phyloP scores from a whole-genome alignment of 371 early-diverging fungal genomes.

The Mucor piriformis region DNA sequence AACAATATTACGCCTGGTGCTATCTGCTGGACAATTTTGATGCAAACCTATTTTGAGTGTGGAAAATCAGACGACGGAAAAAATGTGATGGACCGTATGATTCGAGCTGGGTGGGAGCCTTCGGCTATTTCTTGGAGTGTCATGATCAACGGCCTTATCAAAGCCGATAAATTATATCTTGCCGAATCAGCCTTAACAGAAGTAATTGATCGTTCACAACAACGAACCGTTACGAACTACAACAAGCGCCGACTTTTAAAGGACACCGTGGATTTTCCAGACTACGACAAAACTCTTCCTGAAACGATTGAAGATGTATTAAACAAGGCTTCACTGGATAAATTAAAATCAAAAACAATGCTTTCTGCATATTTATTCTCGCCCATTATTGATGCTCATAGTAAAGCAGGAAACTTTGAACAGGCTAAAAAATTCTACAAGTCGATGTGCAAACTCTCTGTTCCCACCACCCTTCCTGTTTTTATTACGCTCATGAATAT shows the following conservation, averaged over 20 bases:
- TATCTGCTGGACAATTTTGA: constrained; percentile 36
- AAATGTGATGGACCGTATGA: constrained; percentile 39
- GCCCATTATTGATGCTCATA: constrained; percentile 34
- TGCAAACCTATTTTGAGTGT: constrained; percentile 42
- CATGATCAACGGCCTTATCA: constrained; percentile 30
- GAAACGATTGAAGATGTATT: constrained; percentile 38
- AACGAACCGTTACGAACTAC: not conserved
- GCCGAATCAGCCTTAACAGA: constrained; percentile 34
- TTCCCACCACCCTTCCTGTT: constrained; percentile 12
- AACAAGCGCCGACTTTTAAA: not conserved
- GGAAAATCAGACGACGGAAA: constrained; percentile 26
- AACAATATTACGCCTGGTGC: constrained; percentile 32
- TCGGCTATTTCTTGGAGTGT: constrained; percentile 29
- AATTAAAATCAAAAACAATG: not conserved
- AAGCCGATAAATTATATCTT: constrained; percentile 23
- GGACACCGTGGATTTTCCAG: not conserved
- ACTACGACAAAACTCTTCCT: constrained; percentile 28
- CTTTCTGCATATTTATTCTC: constrained; percentile 40
- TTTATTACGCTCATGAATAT: constrained; percentile 41
- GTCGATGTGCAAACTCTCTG: constrained; percentile 26
- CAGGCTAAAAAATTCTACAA: constrained; percentile 25
- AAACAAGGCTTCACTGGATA: not conserved
- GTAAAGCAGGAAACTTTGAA: constrained; percentile 7
- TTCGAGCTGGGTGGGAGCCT: constrained; percentile 30
- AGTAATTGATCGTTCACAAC: constrained; percentile 15